Base-by-base conservation (phyloP, 371 early-diverging fungal species). In the Zopfochytrium polystomum region DNA sequence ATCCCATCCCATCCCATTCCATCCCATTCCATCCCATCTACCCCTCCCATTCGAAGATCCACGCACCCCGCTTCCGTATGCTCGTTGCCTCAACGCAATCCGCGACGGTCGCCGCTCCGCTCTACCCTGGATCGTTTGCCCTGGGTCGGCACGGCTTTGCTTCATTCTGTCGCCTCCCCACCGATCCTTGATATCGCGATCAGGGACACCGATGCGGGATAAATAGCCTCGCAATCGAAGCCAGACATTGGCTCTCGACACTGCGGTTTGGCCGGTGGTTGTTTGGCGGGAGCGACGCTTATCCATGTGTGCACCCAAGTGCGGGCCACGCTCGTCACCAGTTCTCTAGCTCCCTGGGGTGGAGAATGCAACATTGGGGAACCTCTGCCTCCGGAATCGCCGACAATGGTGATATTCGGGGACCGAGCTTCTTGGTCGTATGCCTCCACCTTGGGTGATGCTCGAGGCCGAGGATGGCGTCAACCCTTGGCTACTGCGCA, bases 1-100 rank as follows among this genome's bases (percentile, higher is more conserved):
- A 42, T 42, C n/a, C n/a, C 42, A 42, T 42, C 42, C 42, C 42
- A n/a, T 42, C 42, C 42, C 42, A 42, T 42, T n/a, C 42, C 42
- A 42, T 42, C 42, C 13, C 42, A 42, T 42, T n/a, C 42, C 42
- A 42, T n/a, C 11, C 42, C 42, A 42, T 42, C 42, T 11, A 42
- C 42, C n/a, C 13, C 42, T 13, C 11, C 42, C 42, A 11, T 13
- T 42, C 42, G n/a, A 42, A 11, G n/a, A 11, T 42, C 13, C 42
- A 13, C 42, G n/a, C n/a, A 13, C 13, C 11, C n/a, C n/a, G 11
- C 42, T n/a, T 11, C n/a, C 13, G 42, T 13, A n/a, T n/a, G 42
- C 42, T 42, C 42, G n/a, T 42, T 42, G 42, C 42, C 42, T n/a
- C n/a, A n/a, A 42, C n/a, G 42, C 42, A 11, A 42, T 42, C 42